Conservation (phyloP, 257 asterid genomes). For the Gardenia jasminoides region DNA sequence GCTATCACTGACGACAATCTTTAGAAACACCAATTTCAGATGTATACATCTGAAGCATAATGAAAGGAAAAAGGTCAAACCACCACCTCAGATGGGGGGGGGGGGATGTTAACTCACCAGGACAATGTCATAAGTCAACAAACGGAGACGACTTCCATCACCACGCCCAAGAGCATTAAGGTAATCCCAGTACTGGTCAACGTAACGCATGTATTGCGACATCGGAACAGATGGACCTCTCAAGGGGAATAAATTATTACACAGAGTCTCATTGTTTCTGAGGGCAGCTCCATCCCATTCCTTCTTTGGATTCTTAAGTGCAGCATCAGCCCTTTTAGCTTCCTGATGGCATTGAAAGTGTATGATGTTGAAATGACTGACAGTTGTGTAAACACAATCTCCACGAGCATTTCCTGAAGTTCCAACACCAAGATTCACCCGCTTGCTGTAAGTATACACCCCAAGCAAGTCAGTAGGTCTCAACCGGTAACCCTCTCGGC, state of each 20-base stretch:
- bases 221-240: conserved; percentile 85
- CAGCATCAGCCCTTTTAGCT: conserved; percentile 98
- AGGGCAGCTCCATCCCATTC: conserved; percentile 99
- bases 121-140: conserved; percentile 87
- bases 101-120: too few species aligned
- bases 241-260: conserved; percentile 86
- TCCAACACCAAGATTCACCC: conserved; percentile 90
- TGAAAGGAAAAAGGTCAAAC: neutral
- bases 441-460: conserved; percentile 85
- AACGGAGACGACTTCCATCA: conserved; percentile 92
- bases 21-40: neutral
- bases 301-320: conserved; percentile 79
- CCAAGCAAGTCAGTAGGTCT: conserved; percentile 91
- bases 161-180: conserved; percentile 93
- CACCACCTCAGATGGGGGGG: too few species aligned
- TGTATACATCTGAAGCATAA: neutral
- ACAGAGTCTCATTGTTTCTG: conserved; percentile 89
- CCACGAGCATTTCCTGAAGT: conserved; percentile 87
- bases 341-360: conserved; percentile 99
- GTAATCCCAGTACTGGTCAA: conserved; percentile 98
- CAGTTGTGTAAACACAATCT: conserved; percentile 95
- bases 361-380: conserved; percentile 96
- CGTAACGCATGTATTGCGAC: conserved; percentile 77
- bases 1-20: neutral
- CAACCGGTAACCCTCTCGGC: conserved; percentile 90